These are phyloP conservation scores for Candida krabiensis DNA, from an alignment of 805 yeast genomes.

Conservation along the genomic window DNA sequence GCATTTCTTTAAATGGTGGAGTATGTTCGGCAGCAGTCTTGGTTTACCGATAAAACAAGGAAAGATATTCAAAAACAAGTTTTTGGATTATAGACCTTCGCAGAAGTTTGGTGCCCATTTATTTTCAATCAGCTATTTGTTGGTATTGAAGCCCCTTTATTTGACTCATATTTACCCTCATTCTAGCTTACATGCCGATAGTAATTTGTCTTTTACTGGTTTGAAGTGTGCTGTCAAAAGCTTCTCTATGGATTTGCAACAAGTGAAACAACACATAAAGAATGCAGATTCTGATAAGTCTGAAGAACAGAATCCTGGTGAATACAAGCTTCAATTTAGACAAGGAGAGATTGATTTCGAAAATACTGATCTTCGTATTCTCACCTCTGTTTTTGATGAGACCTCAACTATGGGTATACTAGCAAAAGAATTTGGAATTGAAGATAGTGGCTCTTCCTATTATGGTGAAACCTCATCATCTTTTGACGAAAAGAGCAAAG, in stretches of 20 bases:
- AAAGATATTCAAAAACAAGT: constrained; percentile 56
- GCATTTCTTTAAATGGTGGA: constrained; percentile 86
- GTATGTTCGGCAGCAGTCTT: constrained; percentile 72
- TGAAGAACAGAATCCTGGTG: constrained; percentile 42
- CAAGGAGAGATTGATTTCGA: constrained; percentile 70
- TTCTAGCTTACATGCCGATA: constrained; percentile 39
- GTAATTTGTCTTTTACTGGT: constrained; percentile 61
- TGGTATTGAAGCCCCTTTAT: constrained; percentile 70
- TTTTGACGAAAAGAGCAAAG: constrained; percentile 7
- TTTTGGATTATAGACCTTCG: constrained; percentile 24
- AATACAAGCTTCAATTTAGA: constrained; percentile 58
- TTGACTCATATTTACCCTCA: constrained; percentile 71
- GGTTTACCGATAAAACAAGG: constrained; percentile 82
- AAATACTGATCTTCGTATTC: constrained; percentile 65
- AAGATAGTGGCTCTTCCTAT: constrained; percentile 17
- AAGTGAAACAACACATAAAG: constrained; percentile 36
- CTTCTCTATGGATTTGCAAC: constrained; percentile 67
- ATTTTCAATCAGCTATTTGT: constrained; percentile 75
- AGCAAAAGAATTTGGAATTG: constrained; percentile 33
- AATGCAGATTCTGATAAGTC: constrained; percentile 31
- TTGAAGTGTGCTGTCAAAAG: constrained; percentile 58
- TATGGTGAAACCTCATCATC: constrained; percentile 21
- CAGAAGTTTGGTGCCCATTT: constrained; percentile 39
- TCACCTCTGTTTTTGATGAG: constrained; percentile 65
- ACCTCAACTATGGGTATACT: constrained; percentile 44